These are phyloP conservation scores for Musa balbisiana DNA, from an alignment of 202 grass and related monocot genomes.

Conservation along the genomic window DNA sequence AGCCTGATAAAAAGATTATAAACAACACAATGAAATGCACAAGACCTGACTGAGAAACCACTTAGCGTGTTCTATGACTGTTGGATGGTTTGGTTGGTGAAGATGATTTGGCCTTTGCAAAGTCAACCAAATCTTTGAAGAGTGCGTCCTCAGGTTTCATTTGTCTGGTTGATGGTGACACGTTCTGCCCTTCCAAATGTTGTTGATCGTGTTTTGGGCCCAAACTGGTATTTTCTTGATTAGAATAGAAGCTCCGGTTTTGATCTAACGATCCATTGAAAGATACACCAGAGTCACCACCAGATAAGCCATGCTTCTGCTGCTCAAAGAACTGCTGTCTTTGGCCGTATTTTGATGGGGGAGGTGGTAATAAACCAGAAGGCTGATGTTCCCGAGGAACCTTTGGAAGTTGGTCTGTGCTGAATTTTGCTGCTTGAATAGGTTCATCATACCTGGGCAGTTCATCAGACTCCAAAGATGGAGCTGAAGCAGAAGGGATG, in stretches of 20 bases:
- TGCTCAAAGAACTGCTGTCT: conserved; percentile 73
- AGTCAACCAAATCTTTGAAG: conserved; percentile 91
- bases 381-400: conserved; percentile 59
- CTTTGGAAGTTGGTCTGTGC: conserved; percentile 47
- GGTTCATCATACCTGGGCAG: conserved; percentile 30
- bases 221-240: conserved; percentile 27
- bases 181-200: conserved; percentile 11
- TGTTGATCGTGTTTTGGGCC: neutral
- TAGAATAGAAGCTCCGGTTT: conserved; percentile 43
- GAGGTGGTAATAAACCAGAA: conserved; percentile 51
- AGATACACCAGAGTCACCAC: conserved; percentile 36
- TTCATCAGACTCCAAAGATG: neutral
- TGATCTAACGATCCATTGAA: conserved; percentile 35
- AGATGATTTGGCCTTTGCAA: conserved; percentile 62
- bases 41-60: neutral
- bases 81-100: conserved; percentile 42
- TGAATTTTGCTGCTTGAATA: neutral
- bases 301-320: conserved; percentile 35
- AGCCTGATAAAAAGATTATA: neutral
- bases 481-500: conserved; percentile 13
- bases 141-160: conserved; percentile 69
- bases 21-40: neutral
- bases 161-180: conserved; percentile 22
- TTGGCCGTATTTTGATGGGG: conserved; percentile 63
- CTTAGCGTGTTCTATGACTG: conserved; percentile 78